Evolutionary conservation across 2,329 filamentous ascomycete genomes (phyloP).

Genomic region (Sporothrix inflata): DNA sequence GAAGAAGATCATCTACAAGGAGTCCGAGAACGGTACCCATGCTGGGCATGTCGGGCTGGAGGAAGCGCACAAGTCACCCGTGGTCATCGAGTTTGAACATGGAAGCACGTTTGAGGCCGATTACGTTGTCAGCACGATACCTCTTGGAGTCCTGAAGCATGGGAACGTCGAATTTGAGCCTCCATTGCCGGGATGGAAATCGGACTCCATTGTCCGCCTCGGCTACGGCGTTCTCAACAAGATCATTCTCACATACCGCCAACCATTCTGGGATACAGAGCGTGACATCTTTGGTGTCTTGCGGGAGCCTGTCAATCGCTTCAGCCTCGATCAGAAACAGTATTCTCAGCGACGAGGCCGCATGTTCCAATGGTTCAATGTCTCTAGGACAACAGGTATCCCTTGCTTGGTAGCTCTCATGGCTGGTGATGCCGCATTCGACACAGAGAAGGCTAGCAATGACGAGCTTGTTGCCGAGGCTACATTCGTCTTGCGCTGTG

Average conservation of each 20-base stretch:
- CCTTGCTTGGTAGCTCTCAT: conserved; percentile 89
- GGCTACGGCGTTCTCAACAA: conserved; percentile 97
- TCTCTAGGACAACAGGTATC: conserved; percentile 83
- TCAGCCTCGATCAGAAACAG: conserved; percentile 76
- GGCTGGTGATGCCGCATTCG: conserved; percentile 91
- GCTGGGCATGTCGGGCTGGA: neutral
- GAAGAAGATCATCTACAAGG: conserved; percentile 68
- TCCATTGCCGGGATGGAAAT: conserved; percentile 84
- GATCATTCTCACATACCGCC: conserved; percentile 85
- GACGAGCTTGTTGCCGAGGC: conserved; percentile 79
- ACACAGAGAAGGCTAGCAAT: conserved; percentile 78
- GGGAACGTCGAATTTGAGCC: conserved; percentile 83
- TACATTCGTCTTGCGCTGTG: conserved; percentile 72
- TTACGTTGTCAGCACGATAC: conserved; percentile 85
- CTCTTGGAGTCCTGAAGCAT: conserved; percentile 89
- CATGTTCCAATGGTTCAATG: conserved; percentile 98
- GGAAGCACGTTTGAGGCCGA: conserved; percentile 81
- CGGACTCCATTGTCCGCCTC: conserved; percentile 75
- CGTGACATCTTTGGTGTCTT: conserved; percentile 94
- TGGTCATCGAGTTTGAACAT: conserved; percentile 72
- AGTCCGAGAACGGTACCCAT: neutral
- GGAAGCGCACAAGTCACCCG: neutral
- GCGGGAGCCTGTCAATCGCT: conserved; percentile 68
- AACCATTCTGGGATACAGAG: conserved; percentile 86
- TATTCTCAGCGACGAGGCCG: conserved; percentile 81